Conservation (phyloP, 129 eudicot species). For the Tagetes erecta region DNA sequence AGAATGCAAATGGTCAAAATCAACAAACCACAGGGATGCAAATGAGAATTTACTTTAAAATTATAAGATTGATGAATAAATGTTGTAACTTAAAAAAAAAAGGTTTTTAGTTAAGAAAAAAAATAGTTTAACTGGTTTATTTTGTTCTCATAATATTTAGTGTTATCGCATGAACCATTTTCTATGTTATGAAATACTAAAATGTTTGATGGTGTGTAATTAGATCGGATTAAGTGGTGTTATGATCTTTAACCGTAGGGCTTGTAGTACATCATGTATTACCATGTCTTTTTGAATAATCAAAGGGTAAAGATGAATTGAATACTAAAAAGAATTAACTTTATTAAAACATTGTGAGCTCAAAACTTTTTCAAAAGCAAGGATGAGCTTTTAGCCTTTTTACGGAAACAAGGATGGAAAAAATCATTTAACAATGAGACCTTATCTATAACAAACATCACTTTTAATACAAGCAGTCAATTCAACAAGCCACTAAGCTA, state of each 20-base stretch:
- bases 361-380: neutral
- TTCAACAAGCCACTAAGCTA: too few relatives aligned
- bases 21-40: too few relatives aligned
- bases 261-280: slow-evolving; percentile 1
- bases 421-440: neutral
- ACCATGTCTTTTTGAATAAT: neutral
- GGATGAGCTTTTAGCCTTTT: neutral
- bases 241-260: neutral
- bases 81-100: too few relatives aligned
- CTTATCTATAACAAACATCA: neutral
- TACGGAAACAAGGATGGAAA: neutral
- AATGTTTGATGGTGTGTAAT: neutral
- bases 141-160: too few relatives aligned
- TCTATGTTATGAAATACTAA: neutral
- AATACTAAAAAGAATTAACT: neutral
- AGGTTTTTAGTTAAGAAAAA: too few relatives aligned
- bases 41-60: too few relatives aligned
- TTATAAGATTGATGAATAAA: too few relatives aligned
- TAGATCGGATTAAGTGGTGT: neutral
- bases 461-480: too few relatives aligned
- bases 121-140: too few relatives aligned
- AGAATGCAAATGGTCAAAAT: too few relatives aligned
- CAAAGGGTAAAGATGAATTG: neutral
- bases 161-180: too few relatives aligned
- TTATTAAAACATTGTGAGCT: neutral